Conservation (phyloP, 228 moss, liverwort and hornwort species). For the Sphagnum fallax region DNA sequence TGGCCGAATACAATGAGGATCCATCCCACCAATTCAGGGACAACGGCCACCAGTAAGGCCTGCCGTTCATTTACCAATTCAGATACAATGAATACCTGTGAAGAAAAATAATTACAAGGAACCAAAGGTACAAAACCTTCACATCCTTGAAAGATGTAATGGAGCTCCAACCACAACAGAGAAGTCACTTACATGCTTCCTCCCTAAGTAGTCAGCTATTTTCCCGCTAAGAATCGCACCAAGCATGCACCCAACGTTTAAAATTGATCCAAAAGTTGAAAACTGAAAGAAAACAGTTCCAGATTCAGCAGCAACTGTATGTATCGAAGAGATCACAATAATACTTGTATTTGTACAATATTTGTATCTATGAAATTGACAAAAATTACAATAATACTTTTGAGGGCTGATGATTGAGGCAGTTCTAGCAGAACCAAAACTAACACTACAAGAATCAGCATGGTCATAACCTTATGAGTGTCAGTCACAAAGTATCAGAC, state of each 20-base stretch:
- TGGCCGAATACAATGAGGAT: slow-evolving; percentile 40
- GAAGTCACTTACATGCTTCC: slow-evolving; percentile 51
- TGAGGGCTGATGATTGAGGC: not conserved
- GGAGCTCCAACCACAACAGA: not conserved
- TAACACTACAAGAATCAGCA: too few species aligned
- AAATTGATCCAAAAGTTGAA: slow-evolving; percentile 76
- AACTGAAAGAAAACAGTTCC: slow-evolving; percentile 35
- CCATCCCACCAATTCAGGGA: slow-evolving; percentile 77
- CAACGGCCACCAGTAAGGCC: slow-evolving; percentile 56
- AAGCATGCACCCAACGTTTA: slow-evolving; percentile 79
- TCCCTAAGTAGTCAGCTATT: slow-evolving; percentile 66
- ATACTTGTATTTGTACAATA: too few species aligned
- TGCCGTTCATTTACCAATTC: slow-evolving; percentile 10
- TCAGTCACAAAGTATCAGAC: too few species aligned
- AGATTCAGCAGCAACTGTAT: not conserved
- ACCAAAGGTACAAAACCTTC: not conserved
- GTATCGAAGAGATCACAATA: too few species aligned
- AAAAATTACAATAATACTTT: not conserved
- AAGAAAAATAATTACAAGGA: not conserved
- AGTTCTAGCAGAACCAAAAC: too few species aligned
- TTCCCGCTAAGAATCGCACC: slow-evolving; percentile 70
- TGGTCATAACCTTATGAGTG: too few species aligned
- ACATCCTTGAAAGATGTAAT: too few species aligned
- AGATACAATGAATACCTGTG: not conserved
- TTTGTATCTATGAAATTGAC: not conserved